Conservation (phyloP, 2,329 filamentous ascomycete genomes). For the Botryosphaeria dothidea region DNA sequence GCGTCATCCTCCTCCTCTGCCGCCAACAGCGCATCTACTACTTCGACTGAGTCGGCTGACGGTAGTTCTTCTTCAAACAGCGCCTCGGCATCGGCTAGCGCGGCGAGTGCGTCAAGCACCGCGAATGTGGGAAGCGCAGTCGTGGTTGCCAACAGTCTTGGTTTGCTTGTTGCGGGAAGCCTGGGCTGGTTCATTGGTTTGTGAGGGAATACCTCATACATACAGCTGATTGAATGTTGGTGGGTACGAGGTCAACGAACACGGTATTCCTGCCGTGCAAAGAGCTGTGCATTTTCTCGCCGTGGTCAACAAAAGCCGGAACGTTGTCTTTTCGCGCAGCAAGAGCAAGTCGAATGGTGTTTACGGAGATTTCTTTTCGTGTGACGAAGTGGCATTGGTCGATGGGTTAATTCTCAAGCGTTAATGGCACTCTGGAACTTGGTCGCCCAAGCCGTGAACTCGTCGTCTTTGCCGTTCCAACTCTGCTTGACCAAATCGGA, state of each 20-base stretch:
- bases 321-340: too few relatives aligned
- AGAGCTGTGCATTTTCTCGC: too few relatives aligned
- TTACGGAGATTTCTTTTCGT: too few relatives aligned
- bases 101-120: background rate
- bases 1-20: background rate
- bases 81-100: constrained; percentile 3
- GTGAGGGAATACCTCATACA: background rate
- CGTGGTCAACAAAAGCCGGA: too few relatives aligned
- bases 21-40: background rate
- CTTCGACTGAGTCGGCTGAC: constrained; percentile 11
- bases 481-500: constrained; percentile 57
- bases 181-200: background rate
- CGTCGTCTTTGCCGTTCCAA: constrained; percentile 69
- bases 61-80: constrained; percentile 9
- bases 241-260: too few relatives aligned
- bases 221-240: too few relatives aligned
- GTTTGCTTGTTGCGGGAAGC: background rate
- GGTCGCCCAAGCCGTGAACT: constrained; percentile 75
- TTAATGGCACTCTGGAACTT: constrained; percentile 41
- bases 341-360: too few relatives aligned
- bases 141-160: background rate
- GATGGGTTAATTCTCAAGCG: background rate
- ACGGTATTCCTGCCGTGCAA: too few relatives aligned
- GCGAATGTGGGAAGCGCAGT: background rate
- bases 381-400: too few relatives aligned